Evolutionary conservation across 768 basidiomycete species (phyloP).

Genomic region (Phaeotremella fagi): DNA sequence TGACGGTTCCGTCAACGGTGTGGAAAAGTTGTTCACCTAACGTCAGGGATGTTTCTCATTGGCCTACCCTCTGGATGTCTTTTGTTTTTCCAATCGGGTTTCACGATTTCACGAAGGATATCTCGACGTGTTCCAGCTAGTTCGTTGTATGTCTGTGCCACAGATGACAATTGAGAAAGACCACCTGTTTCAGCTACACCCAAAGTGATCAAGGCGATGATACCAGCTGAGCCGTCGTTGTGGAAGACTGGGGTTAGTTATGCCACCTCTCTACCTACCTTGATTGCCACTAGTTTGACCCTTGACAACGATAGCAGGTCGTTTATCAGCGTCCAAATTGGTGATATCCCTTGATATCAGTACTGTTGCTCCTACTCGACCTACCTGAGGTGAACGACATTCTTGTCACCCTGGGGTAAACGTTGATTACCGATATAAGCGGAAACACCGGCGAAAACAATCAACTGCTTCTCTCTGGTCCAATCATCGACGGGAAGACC

Average conservation of each 20-base stretch:
- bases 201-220: slow-evolving; percentile 22
- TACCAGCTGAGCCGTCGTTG: slow-evolving; percentile 20
- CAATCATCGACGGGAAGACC: slow-evolving; percentile 27
- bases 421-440: slow-evolving; percentile 15
- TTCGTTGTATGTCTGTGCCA: slow-evolving; percentile 25
- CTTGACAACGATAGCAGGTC: slow-evolving; percentile 23
- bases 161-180: slow-evolving; percentile 22
- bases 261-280: slow-evolving; percentile 5
- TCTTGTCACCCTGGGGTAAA: slow-evolving; percentile 4
- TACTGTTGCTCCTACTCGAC: not conserved
- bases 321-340: slow-evolving; percentile 19
- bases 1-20: slow-evolving; percentile 4
- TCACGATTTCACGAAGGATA: slow-evolving; percentile 19
- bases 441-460: slow-evolving; percentile 23
- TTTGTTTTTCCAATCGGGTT: slow-evolving; percentile 17
- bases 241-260: slow-evolving; percentile 12
- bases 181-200: slow-evolving; percentile 25
- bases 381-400: slow-evolving; percentile 23
- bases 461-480: slow-evolving; percentile 16
- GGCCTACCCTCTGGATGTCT: slow-evolving; percentile 10
- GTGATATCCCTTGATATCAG: slow-evolving; percentile 20
- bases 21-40: slow-evolving; percentile 2
- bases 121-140: slow-evolving; percentile 16
- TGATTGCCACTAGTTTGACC: slow-evolving; percentile 28
- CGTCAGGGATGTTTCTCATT: not conserved